Base-by-base conservation (phyloP, 202 grass and related monocot species). In the Tripidium arundinaceum region DNA sequence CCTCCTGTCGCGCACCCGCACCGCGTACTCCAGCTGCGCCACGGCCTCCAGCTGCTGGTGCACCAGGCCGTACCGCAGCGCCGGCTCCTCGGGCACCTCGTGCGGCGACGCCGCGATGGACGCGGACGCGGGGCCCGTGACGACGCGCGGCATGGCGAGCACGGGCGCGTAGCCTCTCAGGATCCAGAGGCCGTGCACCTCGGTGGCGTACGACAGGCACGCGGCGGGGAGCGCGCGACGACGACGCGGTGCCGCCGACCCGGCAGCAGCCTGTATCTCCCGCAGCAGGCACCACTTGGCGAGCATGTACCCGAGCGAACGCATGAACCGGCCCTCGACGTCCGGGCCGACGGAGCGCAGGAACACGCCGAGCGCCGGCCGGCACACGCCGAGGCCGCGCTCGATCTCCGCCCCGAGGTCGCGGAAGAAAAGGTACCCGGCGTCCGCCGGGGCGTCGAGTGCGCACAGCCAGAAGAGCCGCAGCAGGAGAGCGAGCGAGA, bases 241-340 rank as follows among this genome's bases (percentile, higher is more conserved):
- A 12, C 11, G 8, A 11, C 6, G 39, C 57, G 54, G n/a, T 39
- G n/a, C 24, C 28, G 21, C 5, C 52, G 31, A 19, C 28, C 37
- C 70, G 7, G 6, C 16, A 55, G 50, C 7, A 27, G 42, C 45
- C 28, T 89, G 88, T 69, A 97, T 86, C 70, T 94, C 89, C 42
- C 85, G 82, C 24, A 97, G 85, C 64, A 97, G 22, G 79, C 94
- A 97, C 87, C 91, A 94, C 84, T 97, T 94, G 45, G 85, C 82
- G 49, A 94, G 85, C 94, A 97, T 94, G 83, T 97, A 97, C 14
- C 94, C 91, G 65, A 94, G 89, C 62, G 91, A 97, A 21, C 89
- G 86, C 87, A 94, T 82, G 79, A 90, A 88, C 21, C 61, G 81
- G 57, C 79, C 83, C 83, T 97, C 91, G 33, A 89, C 61, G 73